Conservation (phyloP, 768 basidiomycete genomes). For the Mycena latifolia region DNA sequence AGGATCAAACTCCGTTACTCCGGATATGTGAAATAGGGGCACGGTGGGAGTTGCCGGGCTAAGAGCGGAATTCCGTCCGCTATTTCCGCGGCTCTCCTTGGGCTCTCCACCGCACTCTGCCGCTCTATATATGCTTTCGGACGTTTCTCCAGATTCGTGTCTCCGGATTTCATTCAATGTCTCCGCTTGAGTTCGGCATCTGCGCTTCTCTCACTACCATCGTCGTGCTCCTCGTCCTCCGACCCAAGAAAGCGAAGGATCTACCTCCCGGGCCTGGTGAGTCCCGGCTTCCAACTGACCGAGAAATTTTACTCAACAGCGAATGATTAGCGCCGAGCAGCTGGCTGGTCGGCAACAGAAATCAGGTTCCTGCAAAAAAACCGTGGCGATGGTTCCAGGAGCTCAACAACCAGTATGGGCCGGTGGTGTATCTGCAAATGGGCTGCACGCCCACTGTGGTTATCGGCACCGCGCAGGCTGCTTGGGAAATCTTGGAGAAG, state of each 20-base stretch:
- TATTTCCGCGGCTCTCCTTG: constrained; percentile 6
- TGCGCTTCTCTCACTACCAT: constrained; percentile 1
- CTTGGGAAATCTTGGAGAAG: constrained; percentile 62
- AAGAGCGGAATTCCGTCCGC: constrained; percentile 16
- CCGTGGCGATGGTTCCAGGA: constrained; percentile 64
- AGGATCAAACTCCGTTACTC: too few relatives aligned
- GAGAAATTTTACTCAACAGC: too few relatives aligned
- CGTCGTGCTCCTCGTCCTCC: constrained; percentile 2
- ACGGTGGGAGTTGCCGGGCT: too few relatives aligned
- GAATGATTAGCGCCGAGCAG: constrained; percentile 34
- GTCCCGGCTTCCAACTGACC: too few relatives aligned
- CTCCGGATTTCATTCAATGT: not conserved
- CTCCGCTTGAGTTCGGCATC: constrained; percentile 4
- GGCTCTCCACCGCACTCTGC: not conserved
- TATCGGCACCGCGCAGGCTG: constrained; percentile 58
- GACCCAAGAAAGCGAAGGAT: constrained; percentile 22
- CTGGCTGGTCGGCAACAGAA: constrained; percentile 54
- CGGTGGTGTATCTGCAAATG: constrained; percentile 11
- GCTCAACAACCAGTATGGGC: constrained; percentile 60
- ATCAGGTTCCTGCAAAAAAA: constrained; percentile 57
- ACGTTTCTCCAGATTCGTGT: too few relatives aligned
- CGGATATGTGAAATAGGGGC: too few relatives aligned
- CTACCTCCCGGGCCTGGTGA: constrained; percentile 33
- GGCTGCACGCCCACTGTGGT: constrained; percentile 42
- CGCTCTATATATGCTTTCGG: too few relatives aligned